These are phyloP conservation scores for Hyaloscypha hepaticicola DNA, from an alignment of 495 filamentous ascomycete species.

Conservation along the genomic window DNA sequence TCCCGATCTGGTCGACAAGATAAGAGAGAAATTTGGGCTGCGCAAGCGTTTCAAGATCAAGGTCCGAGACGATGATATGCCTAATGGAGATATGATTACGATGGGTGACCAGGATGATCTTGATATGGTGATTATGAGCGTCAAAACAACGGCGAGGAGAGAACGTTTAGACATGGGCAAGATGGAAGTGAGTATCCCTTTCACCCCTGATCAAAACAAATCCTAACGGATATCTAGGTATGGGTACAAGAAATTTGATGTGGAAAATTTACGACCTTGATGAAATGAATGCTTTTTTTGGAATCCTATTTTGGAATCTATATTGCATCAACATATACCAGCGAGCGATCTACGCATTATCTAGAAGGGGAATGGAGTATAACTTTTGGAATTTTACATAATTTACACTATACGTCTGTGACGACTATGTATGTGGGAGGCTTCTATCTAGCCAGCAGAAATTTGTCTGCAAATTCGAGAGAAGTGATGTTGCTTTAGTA, in stretches of 20 bases:
- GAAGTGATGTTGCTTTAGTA: slow-evolving; percentile 4
- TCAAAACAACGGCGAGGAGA: slow-evolving; percentile 65
- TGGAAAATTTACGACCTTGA: slow-evolving; percentile 18
- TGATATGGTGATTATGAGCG: slow-evolving; percentile 72
- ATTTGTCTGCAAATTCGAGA: slow-evolving; percentile 4
- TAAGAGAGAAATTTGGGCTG: slow-evolving; percentile 83
- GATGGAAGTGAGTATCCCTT: slow-evolving; percentile 73
- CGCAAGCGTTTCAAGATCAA: slow-evolving; percentile 73
- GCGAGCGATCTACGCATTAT: slow-evolving; percentile 24
- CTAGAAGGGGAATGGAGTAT: slow-evolving; percentile 22
- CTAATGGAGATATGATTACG: slow-evolving; percentile 88
- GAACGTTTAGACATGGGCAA: slow-evolving; percentile 85
- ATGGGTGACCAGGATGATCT: slow-evolving; percentile 96
- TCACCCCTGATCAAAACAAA: not conserved
- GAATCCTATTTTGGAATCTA: not conserved
- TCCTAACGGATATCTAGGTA: slow-evolving; percentile 27
- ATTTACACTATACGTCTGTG: slow-evolving; percentile 20
- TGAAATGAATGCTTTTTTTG: slow-evolving; percentile 8
- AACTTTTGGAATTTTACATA: slow-evolving; percentile 16
- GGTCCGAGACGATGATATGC: slow-evolving; percentile 73
- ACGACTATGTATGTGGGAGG: slow-evolving; percentile 14
- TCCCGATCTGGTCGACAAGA: slow-evolving; percentile 68
- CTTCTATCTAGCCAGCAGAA: slow-evolving; percentile 8
- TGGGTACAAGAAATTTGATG: slow-evolving; percentile 34
- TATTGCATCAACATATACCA: slow-evolving; percentile 22